phyloP scores from a whole-genome alignment of 106 monocot species.

The Cymbidium sinense region DNA sequence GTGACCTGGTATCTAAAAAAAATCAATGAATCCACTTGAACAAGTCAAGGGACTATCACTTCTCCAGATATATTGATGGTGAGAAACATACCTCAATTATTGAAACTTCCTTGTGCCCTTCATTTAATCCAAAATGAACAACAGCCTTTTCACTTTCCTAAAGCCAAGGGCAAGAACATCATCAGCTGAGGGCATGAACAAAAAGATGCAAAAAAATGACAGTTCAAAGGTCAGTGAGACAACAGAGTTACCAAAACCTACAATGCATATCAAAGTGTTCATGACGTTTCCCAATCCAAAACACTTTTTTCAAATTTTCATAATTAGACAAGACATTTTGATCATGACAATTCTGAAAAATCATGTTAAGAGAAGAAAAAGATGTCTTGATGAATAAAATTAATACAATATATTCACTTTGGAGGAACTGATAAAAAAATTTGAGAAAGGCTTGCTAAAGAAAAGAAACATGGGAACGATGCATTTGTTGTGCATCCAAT shows the following conservation, averaged over 20 bases:
- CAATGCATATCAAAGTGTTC: background rate
- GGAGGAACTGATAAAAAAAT: background rate
- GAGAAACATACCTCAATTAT: conserved; percentile 60
- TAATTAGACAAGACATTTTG: background rate
- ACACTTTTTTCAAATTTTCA: background rate
- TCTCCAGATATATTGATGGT: background rate
- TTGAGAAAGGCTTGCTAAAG: background rate
- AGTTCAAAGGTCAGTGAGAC: background rate
- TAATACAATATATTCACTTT: background rate
- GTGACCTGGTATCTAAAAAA: background rate
- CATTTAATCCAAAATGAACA: conserved; percentile 68
- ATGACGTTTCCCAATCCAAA: background rate
- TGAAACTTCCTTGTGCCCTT: conserved; percentile 40
- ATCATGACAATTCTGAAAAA: background rate
- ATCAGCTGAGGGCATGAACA: conserved; percentile 6
- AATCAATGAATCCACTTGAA: background rate
- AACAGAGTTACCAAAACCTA: background rate
- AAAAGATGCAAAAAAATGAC: background rate
- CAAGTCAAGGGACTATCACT: background rate
- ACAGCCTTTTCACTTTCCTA: conserved; percentile 29
- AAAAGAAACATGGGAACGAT: background rate
- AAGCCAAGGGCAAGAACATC: conserved; percentile 6
- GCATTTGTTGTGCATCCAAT: background rate
- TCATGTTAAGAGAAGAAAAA: background rate
- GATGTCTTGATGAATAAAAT: background rate